Base-by-base conservation (phyloP, 805 yeast genomes). In the Candida dajiaensis region DNA sequence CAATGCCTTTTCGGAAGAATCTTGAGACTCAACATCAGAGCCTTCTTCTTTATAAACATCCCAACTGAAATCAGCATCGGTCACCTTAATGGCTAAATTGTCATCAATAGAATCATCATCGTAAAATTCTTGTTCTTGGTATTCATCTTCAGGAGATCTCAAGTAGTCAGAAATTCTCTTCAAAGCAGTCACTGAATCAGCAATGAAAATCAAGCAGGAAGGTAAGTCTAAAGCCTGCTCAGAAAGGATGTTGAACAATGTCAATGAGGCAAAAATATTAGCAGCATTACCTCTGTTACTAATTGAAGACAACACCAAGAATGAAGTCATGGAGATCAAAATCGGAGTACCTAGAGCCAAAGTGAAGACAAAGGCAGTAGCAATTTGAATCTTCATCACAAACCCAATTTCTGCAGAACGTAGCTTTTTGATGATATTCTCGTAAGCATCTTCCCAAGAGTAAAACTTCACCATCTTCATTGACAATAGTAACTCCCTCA, bases 381-480 rank as follows among this genome's bases (percentile, higher is more conserved):
- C 40, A 36, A 77, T 66, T 54, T 83, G 86, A 65, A 84, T 72
- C 43, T 66, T 67, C 53, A 77, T 71, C 50, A 87, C 69, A 41
- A 67, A 66, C 3, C 54, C 50, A 76, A 83, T 77, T 63, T 87
- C 95, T n/a, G 67, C 60, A 1, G 55, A 52, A 54, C 96, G 73
- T 19, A 76, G 67, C 4, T 67, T 68, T 4, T 75, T 56, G 35
- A 88, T 72, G 39, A 73, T 63, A 9, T 70, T 63, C 40, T 70
- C 68, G 61, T 85, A 88, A 1, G 95, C 86, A n/a, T 71, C 71
- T 66, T 88, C 96, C 95, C 95, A 87, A 2, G 90, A 81, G 60
- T 87, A 88, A 62, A 74, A 83, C 66, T 87, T 87, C 64, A 87
- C 83, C 60, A 83, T 73, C 54, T 77, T 80, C 65, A 82, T 73